phyloP scores from a whole-genome alignment of 768 basidiomycete genomes.

The Ephemerocybe angulata region DNA sequence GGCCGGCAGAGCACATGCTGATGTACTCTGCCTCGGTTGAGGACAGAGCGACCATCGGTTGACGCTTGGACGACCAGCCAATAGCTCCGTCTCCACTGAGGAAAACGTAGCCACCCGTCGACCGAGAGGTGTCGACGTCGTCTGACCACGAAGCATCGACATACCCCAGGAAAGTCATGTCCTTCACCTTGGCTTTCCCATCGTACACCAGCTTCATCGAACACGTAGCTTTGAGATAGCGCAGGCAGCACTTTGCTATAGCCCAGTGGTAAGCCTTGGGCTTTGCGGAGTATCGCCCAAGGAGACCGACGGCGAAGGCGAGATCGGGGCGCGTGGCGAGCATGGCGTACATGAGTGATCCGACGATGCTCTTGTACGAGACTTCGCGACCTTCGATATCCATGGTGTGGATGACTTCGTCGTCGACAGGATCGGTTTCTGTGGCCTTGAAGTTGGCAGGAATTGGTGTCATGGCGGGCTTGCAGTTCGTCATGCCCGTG shows the following conservation, averaged over 20 bases:
- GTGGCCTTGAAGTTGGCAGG: slow-evolving; percentile 6
- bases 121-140: slow-evolving; percentile 16
- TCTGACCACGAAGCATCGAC: slow-evolving; percentile 17
- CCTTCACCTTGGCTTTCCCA: background rate
- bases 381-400: slow-evolving; percentile 10
- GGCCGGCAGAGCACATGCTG: background rate
- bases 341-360: slow-evolving; percentile 22
- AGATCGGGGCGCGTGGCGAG: slow-evolving; percentile 22
- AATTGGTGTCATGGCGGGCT: slow-evolving; percentile 12
- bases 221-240: slow-evolving; percentile 12
- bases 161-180: slow-evolving; percentile 9
- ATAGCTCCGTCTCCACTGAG: slow-evolving; percentile 22
- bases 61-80: slow-evolving; percentile 27
- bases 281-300: slow-evolving; percentile 9
- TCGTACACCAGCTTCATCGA: background rate
- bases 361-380: slow-evolving; percentile 14
- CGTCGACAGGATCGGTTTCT: slow-evolving; percentile 8
- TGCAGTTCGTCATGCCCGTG: slow-evolving; percentile 7
- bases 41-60: slow-evolving; percentile 17
- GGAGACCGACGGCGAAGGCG: slow-evolving; percentile 38
- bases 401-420: slow-evolving; percentile 6
- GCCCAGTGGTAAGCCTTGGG: slow-evolving; percentile 15
- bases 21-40: slow-evolving; percentile 20
- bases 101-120: slow-evolving; percentile 26
- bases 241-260: slow-evolving; percentile 11